Conservation (phyloP, 1,139 yeast species). For the Hanseniaspora sp. region DNA sequence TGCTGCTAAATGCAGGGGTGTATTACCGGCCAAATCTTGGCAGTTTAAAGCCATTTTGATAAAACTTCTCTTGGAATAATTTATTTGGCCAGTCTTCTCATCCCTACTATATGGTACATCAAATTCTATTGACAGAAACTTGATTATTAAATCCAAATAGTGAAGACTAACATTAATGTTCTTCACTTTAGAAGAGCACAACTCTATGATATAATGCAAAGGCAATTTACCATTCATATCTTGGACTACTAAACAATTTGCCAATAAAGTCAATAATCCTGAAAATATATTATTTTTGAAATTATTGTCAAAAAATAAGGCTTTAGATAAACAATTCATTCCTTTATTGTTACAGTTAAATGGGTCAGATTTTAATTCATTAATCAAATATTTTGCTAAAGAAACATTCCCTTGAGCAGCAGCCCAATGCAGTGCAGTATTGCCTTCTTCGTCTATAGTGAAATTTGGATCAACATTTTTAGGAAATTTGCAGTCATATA, state of each 20-base stretch:
- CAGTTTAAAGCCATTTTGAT: slow-evolving; percentile 55
- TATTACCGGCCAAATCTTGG: slow-evolving; percentile 58
- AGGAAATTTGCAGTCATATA: slow-evolving; percentile 36
- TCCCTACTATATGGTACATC: neutral
- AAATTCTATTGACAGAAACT: slow-evolving; percentile 23
- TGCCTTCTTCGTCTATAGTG: slow-evolving; percentile 90
- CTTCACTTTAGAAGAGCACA: slow-evolving; percentile 44
- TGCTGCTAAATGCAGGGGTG: slow-evolving; percentile 54
- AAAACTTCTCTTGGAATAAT: slow-evolving; percentile 31
- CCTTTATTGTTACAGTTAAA: slow-evolving; percentile 64
- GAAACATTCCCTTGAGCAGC: slow-evolving; percentile 77
- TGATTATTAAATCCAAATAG: slow-evolving; percentile 33
- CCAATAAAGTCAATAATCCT: slow-evolving; percentile 55
- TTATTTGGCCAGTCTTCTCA: slow-evolving; percentile 24
- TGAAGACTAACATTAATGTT: slow-evolving; percentile 31
- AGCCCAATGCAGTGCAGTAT: slow-evolving; percentile 95
- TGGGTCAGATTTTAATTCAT: slow-evolving; percentile 60
- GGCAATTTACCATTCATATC: slow-evolving; percentile 66
- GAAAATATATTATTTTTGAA: slow-evolving; percentile 69
- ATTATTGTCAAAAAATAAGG: slow-evolving; percentile 79
- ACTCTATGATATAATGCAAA: slow-evolving; percentile 58
- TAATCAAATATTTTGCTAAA: slow-evolving; percentile 57
- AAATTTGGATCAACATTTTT: slow-evolving; percentile 81
- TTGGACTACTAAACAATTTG: slow-evolving; percentile 59
- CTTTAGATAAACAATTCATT: slow-evolving; percentile 72